These are phyloP conservation scores for Lanmaoa rubissima DNA, from an alignment of 768 basidiomycete species.

Conservation along the genomic window DNA sequence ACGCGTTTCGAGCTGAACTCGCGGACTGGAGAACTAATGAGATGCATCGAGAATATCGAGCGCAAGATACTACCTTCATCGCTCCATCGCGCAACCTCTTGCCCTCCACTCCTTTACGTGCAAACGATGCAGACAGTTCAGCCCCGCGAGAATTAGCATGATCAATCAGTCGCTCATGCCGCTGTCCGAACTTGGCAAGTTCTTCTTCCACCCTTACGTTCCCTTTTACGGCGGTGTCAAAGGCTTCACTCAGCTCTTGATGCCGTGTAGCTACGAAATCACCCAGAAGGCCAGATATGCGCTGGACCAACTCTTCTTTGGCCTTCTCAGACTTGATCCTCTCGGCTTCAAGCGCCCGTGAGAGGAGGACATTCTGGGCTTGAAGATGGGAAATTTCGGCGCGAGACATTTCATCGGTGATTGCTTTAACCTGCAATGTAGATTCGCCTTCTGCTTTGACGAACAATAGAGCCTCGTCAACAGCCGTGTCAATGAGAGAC, in stretches of 20 bases:
- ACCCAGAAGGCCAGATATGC: slow-evolving; percentile 67
- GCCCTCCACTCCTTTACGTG: slow-evolving; percentile 47
- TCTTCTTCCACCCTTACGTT: slow-evolving; percentile 56
- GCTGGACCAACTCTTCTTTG: slow-evolving; percentile 71
- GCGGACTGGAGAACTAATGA: slow-evolving; percentile 39
- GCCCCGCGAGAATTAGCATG: slow-evolving; percentile 41
- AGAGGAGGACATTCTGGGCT: slow-evolving; percentile 67
- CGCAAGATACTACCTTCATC: slow-evolving; percentile 47
- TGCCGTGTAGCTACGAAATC: slow-evolving; percentile 72
- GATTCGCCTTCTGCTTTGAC: slow-evolving; percentile 53
- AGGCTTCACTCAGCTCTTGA: slow-evolving; percentile 55
- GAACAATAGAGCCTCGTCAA: slow-evolving; percentile 57
- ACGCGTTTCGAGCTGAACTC: slow-evolving; percentile 36
- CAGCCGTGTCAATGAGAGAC: slow-evolving; percentile 56
- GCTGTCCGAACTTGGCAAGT: slow-evolving; percentile 45
- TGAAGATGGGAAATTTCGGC: slow-evolving; percentile 60
- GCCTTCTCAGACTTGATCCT: slow-evolving; percentile 62
- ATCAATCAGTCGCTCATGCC: slow-evolving; percentile 48
- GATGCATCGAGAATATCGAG: neutral
- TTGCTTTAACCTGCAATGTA: slow-evolving; percentile 46
- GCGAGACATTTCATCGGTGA: slow-evolving; percentile 46
- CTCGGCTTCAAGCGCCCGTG: slow-evolving; percentile 62
- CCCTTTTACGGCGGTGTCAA: slow-evolving; percentile 50
- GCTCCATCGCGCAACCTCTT: slow-evolving; percentile 57
- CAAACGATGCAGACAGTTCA: slow-evolving; percentile 40